These are phyloP conservation scores for Tilletiopsis washingtonensis DNA, from an alignment of 1,284 basidiomycete species.

Conservation along the genomic window DNA sequence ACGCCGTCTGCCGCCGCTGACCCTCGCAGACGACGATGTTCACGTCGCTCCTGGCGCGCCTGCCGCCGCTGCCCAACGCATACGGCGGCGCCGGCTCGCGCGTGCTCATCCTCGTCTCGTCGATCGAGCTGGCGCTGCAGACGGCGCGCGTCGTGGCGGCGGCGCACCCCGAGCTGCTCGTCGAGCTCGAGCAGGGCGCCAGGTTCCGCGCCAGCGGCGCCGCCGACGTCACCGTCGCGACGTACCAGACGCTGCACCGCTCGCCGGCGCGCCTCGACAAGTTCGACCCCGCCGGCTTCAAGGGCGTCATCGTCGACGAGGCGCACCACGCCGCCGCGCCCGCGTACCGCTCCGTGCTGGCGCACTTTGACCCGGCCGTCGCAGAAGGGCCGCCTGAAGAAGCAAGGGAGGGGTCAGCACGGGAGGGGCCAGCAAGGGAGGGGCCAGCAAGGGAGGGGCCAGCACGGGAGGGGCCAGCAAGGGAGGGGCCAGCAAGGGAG, in stretches of 20 bases:
- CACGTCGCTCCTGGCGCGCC: slow-evolving; percentile 29
- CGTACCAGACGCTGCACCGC: slow-evolving; percentile 76
- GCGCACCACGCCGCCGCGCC: slow-evolving; percentile 90
- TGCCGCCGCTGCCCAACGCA: slow-evolving; percentile 8
- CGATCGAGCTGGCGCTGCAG: slow-evolving; percentile 78
- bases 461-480: no score
- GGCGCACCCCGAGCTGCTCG: slow-evolving; percentile 64
- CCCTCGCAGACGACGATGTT: slow-evolving; percentile 65
- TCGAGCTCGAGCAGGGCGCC: slow-evolving; percentile 85
- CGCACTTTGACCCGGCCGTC: slow-evolving; percentile 59
- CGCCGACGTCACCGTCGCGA: slow-evolving; percentile 84
- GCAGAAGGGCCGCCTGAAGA: slow-evolving; percentile 1
- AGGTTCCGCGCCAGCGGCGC: slow-evolving; percentile 67
- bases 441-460: no score
- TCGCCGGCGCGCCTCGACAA: slow-evolving; percentile 61
- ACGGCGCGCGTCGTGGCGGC: slow-evolving; percentile 65
- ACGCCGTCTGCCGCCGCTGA: neutral
- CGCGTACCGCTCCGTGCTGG: slow-evolving; percentile 71
- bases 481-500: no score
- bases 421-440: no score
- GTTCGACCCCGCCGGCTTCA: slow-evolving; percentile 65
- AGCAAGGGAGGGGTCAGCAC: neutral
- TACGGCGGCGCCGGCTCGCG: slow-evolving; percentile 42
- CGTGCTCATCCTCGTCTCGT: slow-evolving; percentile 76
- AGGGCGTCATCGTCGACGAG: slow-evolving; percentile 64